Evolutionary conservation across 139 green algal species (phyloP).

Genomic region (Gonium pectorale): DNA sequence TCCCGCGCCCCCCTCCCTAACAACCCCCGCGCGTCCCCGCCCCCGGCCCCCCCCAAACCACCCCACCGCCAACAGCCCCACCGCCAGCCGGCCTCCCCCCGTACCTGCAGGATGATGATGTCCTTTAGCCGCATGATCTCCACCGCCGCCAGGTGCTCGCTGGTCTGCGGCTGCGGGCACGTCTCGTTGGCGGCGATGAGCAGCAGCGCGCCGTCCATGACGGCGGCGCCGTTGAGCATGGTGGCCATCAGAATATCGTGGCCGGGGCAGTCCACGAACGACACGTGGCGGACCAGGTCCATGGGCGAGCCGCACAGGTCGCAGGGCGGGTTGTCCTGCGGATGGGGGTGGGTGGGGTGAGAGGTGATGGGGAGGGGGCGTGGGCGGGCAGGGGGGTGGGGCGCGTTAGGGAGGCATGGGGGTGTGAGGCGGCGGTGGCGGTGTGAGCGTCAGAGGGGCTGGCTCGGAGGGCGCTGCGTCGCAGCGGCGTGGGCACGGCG

Average conservation of each 20-base stretch:
- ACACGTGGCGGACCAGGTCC: constrained; percentile 96
- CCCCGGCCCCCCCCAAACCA: no score
- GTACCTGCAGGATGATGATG: constrained; percentile 72
- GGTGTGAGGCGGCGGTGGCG: no score
- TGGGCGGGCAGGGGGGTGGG: no score
- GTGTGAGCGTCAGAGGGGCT: no score
- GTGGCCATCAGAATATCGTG: constrained; percentile 99
- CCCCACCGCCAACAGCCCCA: no score
- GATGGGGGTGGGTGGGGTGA: not conserved
- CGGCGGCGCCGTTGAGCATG: constrained; percentile 99
- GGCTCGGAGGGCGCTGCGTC: no score
- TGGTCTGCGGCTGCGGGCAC: constrained; percentile 98
- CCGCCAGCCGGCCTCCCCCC: no score
- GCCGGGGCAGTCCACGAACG: constrained; percentile 98
- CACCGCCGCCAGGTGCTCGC: constrained; percentile 96
- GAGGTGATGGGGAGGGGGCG: not conserved
- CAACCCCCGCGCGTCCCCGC: no score
- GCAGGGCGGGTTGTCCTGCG: constrained; percentile 62
- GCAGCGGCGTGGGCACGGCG: no score
- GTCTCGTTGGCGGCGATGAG: constrained; percentile 98
- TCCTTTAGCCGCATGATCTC: constrained; percentile 97
- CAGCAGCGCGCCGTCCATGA: constrained; percentile 99
- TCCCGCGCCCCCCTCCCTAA: no score
- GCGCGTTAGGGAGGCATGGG: no score
- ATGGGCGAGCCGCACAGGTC: constrained; percentile 78